These are phyloP conservation scores for Dioszegia crocea DNA, from an alignment of 768 basidiomycete species.

Conservation along the genomic window DNA sequence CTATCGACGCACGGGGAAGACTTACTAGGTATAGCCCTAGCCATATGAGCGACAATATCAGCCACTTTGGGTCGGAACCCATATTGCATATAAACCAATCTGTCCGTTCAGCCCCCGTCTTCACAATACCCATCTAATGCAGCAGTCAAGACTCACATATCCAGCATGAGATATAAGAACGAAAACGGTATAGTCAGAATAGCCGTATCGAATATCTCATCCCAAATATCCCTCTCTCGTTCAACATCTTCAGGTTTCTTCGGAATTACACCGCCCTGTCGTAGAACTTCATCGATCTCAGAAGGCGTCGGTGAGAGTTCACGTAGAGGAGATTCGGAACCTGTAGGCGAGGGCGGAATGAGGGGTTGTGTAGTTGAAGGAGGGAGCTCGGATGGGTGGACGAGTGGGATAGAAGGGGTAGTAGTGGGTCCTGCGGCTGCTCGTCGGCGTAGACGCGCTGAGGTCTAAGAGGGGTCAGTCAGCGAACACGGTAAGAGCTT, in stretches of 20 bases:
- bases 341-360: not conserved
- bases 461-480: no score
- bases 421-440: not conserved
- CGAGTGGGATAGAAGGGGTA: slow-evolving; percentile 1
- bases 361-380: not conserved
- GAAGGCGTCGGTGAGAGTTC: slow-evolving; percentile 1
- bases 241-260: not conserved
- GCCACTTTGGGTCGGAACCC: slow-evolving; percentile 27
- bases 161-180: slow-evolving; percentile 42
- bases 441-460: not conserved
- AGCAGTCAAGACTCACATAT: slow-evolving; percentile 33
- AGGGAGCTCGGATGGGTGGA: not conserved
- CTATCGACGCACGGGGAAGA: no score
- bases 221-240: slow-evolving; percentile 26
- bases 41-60: slow-evolving; percentile 25
- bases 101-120: slow-evolving; percentile 13
- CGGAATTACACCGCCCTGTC: not conserved
- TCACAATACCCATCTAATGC: not conserved
- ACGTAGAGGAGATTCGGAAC: not conserved
- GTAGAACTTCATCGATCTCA: slow-evolving; percentile 4
- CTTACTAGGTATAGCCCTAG: slow-evolving; percentile 46
- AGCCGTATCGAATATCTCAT: slow-evolving; percentile 43
- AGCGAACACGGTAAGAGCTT: no score
- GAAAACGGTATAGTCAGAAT: slow-evolving; percentile 44
- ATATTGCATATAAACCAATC: slow-evolving; percentile 45